Evolutionary conservation across 352 stramenopile genomes (phyloP).

Genomic region (Pythium rishiriense): DNA sequence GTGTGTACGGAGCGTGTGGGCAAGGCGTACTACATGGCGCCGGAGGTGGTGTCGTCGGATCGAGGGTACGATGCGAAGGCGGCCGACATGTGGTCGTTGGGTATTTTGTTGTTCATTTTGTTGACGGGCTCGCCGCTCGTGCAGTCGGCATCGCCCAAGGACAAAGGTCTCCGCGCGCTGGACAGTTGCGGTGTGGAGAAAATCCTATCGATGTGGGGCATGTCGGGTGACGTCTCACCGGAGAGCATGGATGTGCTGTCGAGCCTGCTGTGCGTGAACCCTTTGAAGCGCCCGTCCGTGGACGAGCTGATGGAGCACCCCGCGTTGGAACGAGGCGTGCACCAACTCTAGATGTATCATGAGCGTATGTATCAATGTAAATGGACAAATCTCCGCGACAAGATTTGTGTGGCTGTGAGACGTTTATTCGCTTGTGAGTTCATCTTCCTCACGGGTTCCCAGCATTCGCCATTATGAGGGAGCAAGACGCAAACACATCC

Average conservation of each 20-base stretch:
- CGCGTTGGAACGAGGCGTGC: not conserved
- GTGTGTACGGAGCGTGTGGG: conserved; percentile 8
- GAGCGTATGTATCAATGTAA: too few species aligned
- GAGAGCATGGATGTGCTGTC: conserved; percentile 1
- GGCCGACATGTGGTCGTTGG: conserved; percentile 62
- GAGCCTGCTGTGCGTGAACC: conserved; percentile 6
- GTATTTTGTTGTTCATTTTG: conserved; percentile 66
- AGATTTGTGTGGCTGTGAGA: too few species aligned
- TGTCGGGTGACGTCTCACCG: not conserved
- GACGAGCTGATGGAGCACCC: conserved; percentile 4
- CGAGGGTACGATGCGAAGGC: conserved; percentile 8
- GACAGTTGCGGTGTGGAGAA: conserved; percentile 40
- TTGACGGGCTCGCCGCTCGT: conserved; percentile 55
- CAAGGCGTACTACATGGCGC: conserved; percentile 27
- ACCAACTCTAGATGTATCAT: not conserved
- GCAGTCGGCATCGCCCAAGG: not conserved
- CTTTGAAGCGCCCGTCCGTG: not conserved
- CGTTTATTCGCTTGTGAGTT: too few species aligned
- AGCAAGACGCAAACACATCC: too few species aligned
- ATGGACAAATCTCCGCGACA: too few species aligned
- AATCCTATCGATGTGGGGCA: conserved; percentile 46
- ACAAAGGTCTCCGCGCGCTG: too few species aligned
- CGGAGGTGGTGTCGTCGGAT: conserved; percentile 13
- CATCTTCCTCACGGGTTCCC: too few species aligned
- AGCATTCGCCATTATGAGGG: too few species aligned